Conservation (phyloP, 768 basidiomycete species). For the Sporobolomyces phaffii region DNA sequence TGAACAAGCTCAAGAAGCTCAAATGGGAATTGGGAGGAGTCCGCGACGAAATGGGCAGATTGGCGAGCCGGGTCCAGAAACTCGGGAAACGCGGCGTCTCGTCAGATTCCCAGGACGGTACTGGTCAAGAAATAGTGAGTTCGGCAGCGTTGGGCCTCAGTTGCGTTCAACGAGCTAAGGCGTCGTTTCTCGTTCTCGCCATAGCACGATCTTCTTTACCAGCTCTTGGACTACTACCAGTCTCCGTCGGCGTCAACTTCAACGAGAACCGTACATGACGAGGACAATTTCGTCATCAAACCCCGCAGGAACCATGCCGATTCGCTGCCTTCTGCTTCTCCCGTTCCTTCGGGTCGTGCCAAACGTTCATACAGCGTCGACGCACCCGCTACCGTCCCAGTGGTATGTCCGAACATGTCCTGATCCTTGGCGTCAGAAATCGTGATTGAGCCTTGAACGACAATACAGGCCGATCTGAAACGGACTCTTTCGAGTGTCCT, state of each 20-base stretch:
- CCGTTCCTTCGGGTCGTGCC: conserved; percentile 1
- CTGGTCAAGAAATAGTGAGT: conserved; percentile 11
- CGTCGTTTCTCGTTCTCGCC: background rate
- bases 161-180: background rate
- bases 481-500: background rate
- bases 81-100: background rate
- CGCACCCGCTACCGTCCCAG: background rate
- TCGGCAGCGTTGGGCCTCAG: background rate
- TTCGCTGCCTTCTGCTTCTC: background rate
- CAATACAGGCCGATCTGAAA: background rate
- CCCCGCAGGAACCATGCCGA: background rate
- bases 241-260: background rate
- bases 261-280: background rate
- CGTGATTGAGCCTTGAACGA: background rate
- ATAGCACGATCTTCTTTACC: conserved; percentile 14
- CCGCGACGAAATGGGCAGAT: background rate
- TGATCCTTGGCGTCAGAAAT: too few relatives aligned
- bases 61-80: background rate
- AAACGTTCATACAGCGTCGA: background rate
- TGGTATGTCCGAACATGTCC: background rate
- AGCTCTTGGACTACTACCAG: background rate
- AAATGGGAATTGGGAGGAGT: background rate
- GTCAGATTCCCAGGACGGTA: background rate
- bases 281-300: background rate
- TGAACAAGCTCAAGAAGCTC: background rate